Conservation (phyloP, 257 asterid species). For the Solanum habrochaites region DNA sequence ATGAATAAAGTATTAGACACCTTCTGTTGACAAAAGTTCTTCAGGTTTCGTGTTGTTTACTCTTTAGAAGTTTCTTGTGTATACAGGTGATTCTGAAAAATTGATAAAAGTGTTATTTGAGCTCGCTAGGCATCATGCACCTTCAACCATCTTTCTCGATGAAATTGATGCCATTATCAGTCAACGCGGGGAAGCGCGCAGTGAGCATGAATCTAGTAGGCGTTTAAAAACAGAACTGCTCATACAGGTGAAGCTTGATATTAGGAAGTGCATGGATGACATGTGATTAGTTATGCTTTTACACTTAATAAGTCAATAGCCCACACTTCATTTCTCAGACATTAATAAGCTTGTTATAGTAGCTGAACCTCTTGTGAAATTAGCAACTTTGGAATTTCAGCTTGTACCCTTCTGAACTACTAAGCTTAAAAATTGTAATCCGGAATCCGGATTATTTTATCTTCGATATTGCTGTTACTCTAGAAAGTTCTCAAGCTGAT, state of each 20-base stretch:
- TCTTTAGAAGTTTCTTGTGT: neutral
- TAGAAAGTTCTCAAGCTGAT: neutral
- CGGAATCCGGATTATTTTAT: neutral
- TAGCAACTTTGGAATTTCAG: neutral
- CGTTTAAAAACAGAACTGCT: slow-evolving; percentile 95
- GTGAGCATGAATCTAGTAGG: slow-evolving; percentile 99
- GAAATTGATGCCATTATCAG: slow-evolving; percentile 96
- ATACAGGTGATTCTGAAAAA: slow-evolving; percentile 95
- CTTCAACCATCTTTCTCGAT: slow-evolving; percentile 93
- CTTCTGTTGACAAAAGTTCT: neutral
- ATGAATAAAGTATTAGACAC: neutral
- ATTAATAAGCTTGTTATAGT: neutral
- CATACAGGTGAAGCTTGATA: slow-evolving; percentile 57
- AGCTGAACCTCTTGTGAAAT: neutral
- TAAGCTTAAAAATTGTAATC: neutral
- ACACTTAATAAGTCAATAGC: neutral
- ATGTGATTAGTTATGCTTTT: neutral
- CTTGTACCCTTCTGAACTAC: neutral
- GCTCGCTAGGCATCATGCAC: slow-evolving; percentile 98
- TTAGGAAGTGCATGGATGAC: slow-evolving; percentile 1
- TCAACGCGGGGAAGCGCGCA: slow-evolving; percentile 96
- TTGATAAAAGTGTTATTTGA: slow-evolving; percentile 87
- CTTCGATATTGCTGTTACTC: neutral
- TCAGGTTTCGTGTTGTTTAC: neutral
- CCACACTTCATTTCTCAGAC: neutral